Percentiles rank a stretch among this genome's conserved stretches.
Evolutionary conservation across 768 basidiomycete species (phyloP).

Genomic region (Tephrocybe sp.): DNA sequence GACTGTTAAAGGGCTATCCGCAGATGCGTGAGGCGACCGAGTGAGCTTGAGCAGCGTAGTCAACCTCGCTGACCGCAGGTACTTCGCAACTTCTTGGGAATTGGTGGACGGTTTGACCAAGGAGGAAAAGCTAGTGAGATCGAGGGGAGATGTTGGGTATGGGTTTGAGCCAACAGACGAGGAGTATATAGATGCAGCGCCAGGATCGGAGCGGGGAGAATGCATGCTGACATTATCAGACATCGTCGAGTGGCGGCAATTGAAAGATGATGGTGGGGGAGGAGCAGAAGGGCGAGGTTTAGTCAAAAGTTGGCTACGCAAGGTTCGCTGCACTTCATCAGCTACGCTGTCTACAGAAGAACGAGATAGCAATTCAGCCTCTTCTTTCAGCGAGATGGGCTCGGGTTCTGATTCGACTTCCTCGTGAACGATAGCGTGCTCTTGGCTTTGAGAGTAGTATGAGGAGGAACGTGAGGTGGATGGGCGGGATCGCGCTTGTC

Average conservation of each 20-base stretch:
- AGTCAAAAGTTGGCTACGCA: constrained; percentile 55
- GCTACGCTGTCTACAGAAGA: constrained; percentile 89
- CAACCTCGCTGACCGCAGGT: constrained; percentile 82
- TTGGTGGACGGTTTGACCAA: constrained; percentile 43
- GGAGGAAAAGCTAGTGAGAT: constrained; percentile 37
- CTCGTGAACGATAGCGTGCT: constrained; percentile 48
- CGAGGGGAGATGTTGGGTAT: constrained; percentile 48
- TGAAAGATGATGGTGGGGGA: constrained; percentile 42
- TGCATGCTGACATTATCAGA: constrained; percentile 58
- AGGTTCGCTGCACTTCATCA: constrained; percentile 73
- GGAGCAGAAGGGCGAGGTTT: constrained; percentile 32
- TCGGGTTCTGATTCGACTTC: constrained; percentile 56
- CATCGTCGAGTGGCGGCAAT: constrained; percentile 49
- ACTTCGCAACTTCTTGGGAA: constrained; percentile 79
- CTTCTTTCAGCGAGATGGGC: constrained; percentile 51
- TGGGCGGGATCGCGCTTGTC: constrained; percentile 49
- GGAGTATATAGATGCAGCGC: constrained; percentile 50
- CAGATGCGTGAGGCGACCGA: constrained; percentile 76
- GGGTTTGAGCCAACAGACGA: constrained; percentile 48
- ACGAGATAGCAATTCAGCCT: constrained; percentile 66
- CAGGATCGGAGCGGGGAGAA: constrained; percentile 58
- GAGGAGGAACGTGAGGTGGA: constrained; percentile 46
- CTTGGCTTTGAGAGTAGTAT: constrained; percentile 46
- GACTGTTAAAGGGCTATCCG: constrained; percentile 72
- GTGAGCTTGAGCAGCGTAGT: constrained; percentile 82